Conservation (phyloP, 345 rosid species). For the Lumnitzera racemosa region DNA sequence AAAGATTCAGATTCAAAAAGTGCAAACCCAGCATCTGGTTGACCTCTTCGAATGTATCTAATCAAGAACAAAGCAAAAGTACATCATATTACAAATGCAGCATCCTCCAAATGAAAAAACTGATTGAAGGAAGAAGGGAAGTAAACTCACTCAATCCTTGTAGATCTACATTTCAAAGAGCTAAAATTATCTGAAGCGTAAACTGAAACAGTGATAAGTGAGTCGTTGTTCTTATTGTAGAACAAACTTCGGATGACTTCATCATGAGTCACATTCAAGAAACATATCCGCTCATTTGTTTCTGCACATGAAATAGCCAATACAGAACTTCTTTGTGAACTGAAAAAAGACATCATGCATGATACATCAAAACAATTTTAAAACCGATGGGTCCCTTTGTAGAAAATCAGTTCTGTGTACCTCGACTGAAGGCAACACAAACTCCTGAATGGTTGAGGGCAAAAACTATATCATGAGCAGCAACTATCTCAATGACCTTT, state of each 20-base stretch:
- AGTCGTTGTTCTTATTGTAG: constrained; percentile 91
- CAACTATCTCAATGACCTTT: constrained; percentile 89
- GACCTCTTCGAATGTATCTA: constrained; percentile 85
- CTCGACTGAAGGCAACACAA: constrained; percentile 91
- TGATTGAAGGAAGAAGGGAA: constrained; percentile 2
- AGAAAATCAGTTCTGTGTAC: constrained; percentile 20
- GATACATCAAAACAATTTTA: too few species aligned
- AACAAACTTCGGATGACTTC: constrained; percentile 89
- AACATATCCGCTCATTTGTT: constrained; percentile 79
- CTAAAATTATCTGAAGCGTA: constrained; percentile 90
- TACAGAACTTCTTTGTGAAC: neutral
- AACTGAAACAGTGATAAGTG: constrained; percentile 94
- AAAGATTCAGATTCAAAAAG: constrained; percentile 94
- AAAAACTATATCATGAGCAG: constrained; percentile 88
- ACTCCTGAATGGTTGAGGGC: constrained; percentile 97
- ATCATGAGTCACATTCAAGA: constrained; percentile 81
- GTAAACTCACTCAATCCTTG: constrained; percentile 68
- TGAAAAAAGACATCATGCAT: too few species aligned
- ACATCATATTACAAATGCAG: neutral
- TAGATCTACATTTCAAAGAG: constrained; percentile 96
- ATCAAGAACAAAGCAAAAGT: constrained; percentile 1
- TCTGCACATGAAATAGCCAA: constrained; percentile 35
- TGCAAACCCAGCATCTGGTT: constrained; percentile 93
- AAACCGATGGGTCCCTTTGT: neutral
- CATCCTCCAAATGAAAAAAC: constrained; percentile 1